Conservation (phyloP, 2,329 filamentous ascomycete genomes). For the Botrytis squamosa region DNA sequence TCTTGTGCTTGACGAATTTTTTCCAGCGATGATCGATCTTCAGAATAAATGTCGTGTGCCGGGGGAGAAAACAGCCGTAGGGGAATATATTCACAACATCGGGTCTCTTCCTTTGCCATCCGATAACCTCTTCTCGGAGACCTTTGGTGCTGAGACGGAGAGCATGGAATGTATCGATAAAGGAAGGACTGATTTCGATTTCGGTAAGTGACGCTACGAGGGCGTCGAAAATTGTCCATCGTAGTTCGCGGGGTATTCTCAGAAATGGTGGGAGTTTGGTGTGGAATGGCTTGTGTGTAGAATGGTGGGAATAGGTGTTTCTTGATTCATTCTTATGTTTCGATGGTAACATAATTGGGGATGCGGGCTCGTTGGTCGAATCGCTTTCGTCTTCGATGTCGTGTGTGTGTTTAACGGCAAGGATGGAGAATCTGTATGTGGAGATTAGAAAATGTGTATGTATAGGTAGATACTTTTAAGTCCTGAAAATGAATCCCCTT, state of each 20-base stretch:
- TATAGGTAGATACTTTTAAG: no score
- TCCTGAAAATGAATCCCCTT: accelerated
- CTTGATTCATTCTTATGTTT: background rate
- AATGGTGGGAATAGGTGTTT: accelerated
- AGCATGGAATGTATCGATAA: background rate
- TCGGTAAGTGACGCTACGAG: background rate
- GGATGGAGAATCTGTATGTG: background rate
- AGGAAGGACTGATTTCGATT: conserved; percentile 1
- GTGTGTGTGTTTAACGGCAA: background rate
- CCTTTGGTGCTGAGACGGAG: background rate
- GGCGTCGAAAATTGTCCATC: conserved; percentile 1
- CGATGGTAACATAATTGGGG: accelerated
- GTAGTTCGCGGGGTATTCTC: background rate
- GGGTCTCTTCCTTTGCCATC: background rate
- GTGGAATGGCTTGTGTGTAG: background rate
- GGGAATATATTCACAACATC: conserved; percentile 1
- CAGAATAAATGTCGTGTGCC: background rate
- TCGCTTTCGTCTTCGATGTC: background rate
- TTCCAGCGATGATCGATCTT: conserved; percentile 2
- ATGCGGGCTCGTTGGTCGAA: background rate
- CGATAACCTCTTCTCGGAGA: background rate
- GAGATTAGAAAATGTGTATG: background rate
- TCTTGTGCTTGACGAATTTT: background rate
- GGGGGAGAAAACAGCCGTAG: background rate
- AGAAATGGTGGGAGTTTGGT: background rate